phyloP scores from a whole-genome alignment of 1,284 basidiomycete species.

The Lentinula novae-zelandiae region DNA sequence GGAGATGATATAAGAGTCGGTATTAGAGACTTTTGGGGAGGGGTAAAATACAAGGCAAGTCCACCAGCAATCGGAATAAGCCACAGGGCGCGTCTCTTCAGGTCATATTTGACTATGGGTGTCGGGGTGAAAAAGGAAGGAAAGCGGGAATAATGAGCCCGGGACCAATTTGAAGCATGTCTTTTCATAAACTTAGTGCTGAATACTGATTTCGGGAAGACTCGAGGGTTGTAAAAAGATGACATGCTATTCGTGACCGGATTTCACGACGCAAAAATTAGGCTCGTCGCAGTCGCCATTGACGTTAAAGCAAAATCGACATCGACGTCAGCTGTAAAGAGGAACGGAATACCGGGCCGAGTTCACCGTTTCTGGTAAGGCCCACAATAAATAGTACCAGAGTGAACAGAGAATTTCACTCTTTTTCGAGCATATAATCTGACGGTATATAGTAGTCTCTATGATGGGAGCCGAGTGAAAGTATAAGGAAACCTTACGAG shows the following conservation, averaged over 20 bases:
- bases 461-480: background rate
- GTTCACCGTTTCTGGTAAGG: no score
- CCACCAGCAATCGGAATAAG: constrained; percentile 54
- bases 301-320: background rate
- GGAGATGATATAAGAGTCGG: constrained; percentile 54
- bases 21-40: constrained; percentile 35
- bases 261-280: background rate
- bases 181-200: background rate
- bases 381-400: background rate
- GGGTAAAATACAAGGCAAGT: constrained; percentile 43
- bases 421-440: no score
- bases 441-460: no score
- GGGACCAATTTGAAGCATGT: constrained; percentile 2
- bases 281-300: constrained; percentile 4
- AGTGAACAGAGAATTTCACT: no score
- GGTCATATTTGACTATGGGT: background rate
- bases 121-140: constrained; percentile 6
- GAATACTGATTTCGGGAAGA: background rate
- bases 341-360: background rate
- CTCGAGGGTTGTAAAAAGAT: background rate
- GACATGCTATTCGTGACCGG: background rate
- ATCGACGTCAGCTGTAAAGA: background rate
- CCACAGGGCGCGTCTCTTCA: constrained; percentile 38
- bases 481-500: background rate
- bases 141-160: background rate